Conservation (phyloP, 2,329 filamentous ascomycete genomes). For the Curvularia verruculosa region DNA sequence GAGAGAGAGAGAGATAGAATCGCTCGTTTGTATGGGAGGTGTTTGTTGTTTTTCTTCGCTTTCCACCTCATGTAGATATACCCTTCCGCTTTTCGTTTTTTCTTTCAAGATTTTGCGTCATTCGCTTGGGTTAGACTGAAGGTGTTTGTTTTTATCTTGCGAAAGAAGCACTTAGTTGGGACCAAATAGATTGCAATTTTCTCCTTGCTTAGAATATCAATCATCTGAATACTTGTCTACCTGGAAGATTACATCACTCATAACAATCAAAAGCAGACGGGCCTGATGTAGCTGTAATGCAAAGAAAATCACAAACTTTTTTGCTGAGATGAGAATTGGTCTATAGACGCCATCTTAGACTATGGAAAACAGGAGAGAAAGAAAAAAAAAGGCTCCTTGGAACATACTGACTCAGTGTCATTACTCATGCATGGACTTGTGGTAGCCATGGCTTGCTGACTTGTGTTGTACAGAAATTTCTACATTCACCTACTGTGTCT, state of each 20-base stretch:
- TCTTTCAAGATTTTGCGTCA: too few relatives aligned
- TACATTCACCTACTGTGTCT: constrained; percentile 45
- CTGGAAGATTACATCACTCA: background rate
- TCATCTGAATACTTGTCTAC: background rate
- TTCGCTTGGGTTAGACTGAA: too few relatives aligned
- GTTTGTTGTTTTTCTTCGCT: too few relatives aligned
- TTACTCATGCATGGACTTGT: background rate
- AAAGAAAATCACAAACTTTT: constrained; percentile 1
- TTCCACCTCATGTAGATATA: too few relatives aligned
- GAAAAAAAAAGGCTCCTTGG: background rate
- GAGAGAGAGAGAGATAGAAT: too few relatives aligned
- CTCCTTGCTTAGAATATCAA: background rate
- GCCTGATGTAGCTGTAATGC: background rate
- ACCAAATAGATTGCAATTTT: background rate
- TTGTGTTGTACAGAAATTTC: background rate
- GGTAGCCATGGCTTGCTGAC: background rate
- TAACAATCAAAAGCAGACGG: background rate
- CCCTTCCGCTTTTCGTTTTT: too few relatives aligned
- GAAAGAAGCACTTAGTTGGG: too few relatives aligned
- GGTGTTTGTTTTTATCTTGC: too few relatives aligned
- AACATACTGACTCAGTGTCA: background rate
- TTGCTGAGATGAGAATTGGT: background rate
- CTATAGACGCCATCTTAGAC: background rate
- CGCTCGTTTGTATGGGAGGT: too few relatives aligned
- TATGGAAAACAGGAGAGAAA: too few relatives aligned